Evolutionary conservation across 2,329 filamentous ascomycete genomes (phyloP), one percentile per base, ranked within the genome.

Genomic region (Penicillium fuscoglaucum): DNA sequence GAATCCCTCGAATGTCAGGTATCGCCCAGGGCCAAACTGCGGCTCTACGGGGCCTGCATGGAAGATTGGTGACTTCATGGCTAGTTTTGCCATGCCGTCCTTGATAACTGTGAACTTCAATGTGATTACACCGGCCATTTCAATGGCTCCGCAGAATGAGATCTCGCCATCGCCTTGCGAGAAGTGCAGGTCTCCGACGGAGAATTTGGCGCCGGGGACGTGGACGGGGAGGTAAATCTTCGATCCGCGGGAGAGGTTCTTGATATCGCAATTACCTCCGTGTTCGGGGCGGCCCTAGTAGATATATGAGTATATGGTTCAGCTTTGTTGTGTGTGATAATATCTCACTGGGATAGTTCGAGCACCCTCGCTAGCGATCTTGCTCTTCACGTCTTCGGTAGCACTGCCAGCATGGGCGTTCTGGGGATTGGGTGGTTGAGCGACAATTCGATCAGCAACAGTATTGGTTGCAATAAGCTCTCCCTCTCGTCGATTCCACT

Each of bases 71-170:
- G 85, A 89, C 74, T 91, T 93, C 77, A 96, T 87, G 0, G 83
- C 88, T 52, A 96, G 77, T 35, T 91, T 83, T 45, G 81, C 81
- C 70, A 96, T 83, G 21, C 92, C 93, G 63, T 86, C 83, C 74
- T 95, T 96, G 80, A 96, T 87, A 17, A 96, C 89, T 50, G 85
- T 87, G 80, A 96, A 93, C 69, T 95, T 96, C 75, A 96, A 84
- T 3, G 92, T 96, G 66, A 96, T 96, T 44, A 91, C 80, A 5
- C 92, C 92, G 0, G 92, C 91, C 90, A 97, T 97, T 74, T 97
- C 93, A 68, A 96, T 97, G 6, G 92, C 93, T 21, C 89, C 89
- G 63, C 89, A 92, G 71, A 92, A 97, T 3, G 87, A 91, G 59
- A 96, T 96, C 72, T 96, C 92, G 7, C 92, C 92, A 70, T 96